Evolutionary conservation across 2,329 filamentous ascomycete genomes (phyloP), one percentile per base, ranked within the genome.

Genomic region (Dryadomyces sulphureus): DNA sequence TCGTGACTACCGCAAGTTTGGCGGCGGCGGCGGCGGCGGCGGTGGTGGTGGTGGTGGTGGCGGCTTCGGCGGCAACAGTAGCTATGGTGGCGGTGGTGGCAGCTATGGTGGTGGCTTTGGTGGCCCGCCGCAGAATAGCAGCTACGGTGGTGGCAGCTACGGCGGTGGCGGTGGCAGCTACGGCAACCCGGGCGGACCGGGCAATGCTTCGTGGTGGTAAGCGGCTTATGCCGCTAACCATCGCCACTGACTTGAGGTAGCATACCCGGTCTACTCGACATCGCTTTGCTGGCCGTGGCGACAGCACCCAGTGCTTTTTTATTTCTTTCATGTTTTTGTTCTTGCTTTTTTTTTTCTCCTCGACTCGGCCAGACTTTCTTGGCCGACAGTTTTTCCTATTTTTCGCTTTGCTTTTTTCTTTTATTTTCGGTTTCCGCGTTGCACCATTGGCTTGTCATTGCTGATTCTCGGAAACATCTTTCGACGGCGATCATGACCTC

Each of bases 1-100:
- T 65, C 88, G 89, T 61, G 92, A 96, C 64, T 87, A 92, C 72
- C 87, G 92, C 68, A 88, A 88, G 65, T 77, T 76, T 51, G 79
- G 77, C 48, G 80, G 76, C 36, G 70, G 73, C 47, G 70, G 69
- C 49, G 69, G 67, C 50, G 69, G 67, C 49, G 64, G 65, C 49
- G 66, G 63, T 48, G 64, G 65, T 49, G 77, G 76, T 52, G 79
- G 77, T 48, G 79, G 75, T 40, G 70, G 73, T 39, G 60, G 60
- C 45, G 54, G 56, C 49, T 55, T 53, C 50, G 59, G 62, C 52
- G 61, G 63, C 48, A 65, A 61, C 49, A 65, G 65, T 43, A 62
- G 68, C 50, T 68, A 60, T 53, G 63, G 63, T 50, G n/a, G n/a
- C 49, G 58, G 63, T 38, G 67, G 65, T 47, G 65, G 67, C 46